Evolutionary conservation across 2,329 filamentous ascomycete species (phyloP), one percentile per base, ranked within the genome.

Genomic region (Arachnopeziza araneosa): DNA sequence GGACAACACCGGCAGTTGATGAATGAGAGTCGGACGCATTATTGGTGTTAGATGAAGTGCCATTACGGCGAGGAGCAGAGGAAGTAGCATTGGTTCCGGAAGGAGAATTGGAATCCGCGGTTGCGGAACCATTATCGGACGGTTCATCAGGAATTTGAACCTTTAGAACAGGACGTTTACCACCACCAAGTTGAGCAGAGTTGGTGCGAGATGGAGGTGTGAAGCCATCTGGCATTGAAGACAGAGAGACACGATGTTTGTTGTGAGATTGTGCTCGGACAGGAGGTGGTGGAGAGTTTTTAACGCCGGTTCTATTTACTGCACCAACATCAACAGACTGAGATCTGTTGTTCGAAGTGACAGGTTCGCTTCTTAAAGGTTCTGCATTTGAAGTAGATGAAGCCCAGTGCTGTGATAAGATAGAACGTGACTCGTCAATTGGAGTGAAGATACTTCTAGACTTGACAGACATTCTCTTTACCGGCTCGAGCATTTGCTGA

Each of bases 61-160:
- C 68, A 36, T 69, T 71, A 23, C 64, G 67, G 10, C 62, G 69
- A 54, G 60, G 60, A 60, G 69, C 60, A 1, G 62, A 63, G 19
- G 65, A 63, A 36, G 69, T 52, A 23, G 59, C 64, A 56, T 69
- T 68, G 32, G 63, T 68, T 23, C 67, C 63, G 21, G 70, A 70
- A 23, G 71, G 70, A 70, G 89, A 78, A 73, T 83, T 73, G 73
- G 89, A 90, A 58, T 90, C 90, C 53, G 82, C 90, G 2, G 89
- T 90, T 52, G 86, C 88, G 62, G 83, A 67, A 19, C 36, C 88
- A 60, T 86, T 90, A 52, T 96, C 91, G 10, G 91, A 96, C 50
- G 87, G 86, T 69, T 96, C 95, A 66, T 92, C 93, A 0, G 95
- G 95, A 69, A 99, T 99, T 71, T 97, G 92, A 4, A 99, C 91